phyloP scores from a whole-genome alignment of 2,329 filamentous ascomycete species.

The Bipolaris sorokiniana region DNA sequence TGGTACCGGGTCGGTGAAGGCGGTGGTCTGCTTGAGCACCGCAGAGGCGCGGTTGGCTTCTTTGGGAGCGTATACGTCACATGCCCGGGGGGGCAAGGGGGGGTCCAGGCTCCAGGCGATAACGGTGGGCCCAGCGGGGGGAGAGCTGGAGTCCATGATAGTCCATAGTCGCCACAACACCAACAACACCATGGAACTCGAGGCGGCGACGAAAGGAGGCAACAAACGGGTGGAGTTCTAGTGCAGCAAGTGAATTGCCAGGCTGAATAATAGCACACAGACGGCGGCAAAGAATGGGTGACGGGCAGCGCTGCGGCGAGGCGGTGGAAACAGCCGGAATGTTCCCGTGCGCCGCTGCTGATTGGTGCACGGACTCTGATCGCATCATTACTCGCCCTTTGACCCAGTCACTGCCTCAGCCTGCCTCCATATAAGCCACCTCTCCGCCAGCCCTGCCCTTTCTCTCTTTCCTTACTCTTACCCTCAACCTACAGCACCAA shows the following conservation, averaged over 20 bases:
- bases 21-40: constrained; percentile 18
- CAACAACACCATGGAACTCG: neutral
- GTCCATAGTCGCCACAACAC: constrained; percentile 6
- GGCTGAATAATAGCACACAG: constrained; percentile 28
- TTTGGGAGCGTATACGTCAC: constrained; percentile 12
- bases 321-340: constrained; percentile 37
- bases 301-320: constrained; percentile 9
- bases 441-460: constrained; percentile 22
- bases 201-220: neutral
- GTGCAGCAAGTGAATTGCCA: constrained; percentile 2
- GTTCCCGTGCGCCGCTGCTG: constrained; percentile 37
- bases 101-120: constrained; percentile 29
- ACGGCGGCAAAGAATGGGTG: constrained; percentile 11
- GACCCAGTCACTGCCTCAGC: constrained; percentile 43
- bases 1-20: constrained; percentile 7
- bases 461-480: constrained; percentile 25
- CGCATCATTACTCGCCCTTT: constrained; percentile 42
- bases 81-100: constrained; percentile 3
- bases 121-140: constrained; percentile 34
- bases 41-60: constrained; percentile 16
- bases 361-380: constrained; percentile 41
- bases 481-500: constrained; percentile 13
- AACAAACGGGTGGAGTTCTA: neutral
- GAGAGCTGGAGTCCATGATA: constrained; percentile 21
- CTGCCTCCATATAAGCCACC: constrained; percentile 41